Percentiles rank a stretch among this genome's conserved stretches.
These are phyloP conservation scores for Hyphodiscus hymeniophilus DNA, from an alignment of 495 filamentous ascomycete genomes.

Conservation along the genomic window DNA sequence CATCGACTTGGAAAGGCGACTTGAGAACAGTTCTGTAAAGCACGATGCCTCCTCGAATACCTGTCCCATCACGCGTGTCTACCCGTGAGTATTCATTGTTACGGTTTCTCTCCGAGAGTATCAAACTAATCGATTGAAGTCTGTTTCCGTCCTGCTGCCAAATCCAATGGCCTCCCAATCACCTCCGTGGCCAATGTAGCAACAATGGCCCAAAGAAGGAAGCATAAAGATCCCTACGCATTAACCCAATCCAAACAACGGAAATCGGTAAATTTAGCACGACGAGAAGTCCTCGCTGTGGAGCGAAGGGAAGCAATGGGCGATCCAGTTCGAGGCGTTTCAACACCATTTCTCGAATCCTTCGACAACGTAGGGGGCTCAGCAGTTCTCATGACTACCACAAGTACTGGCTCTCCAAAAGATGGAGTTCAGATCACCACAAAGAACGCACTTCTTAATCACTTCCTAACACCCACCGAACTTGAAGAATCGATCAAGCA, in stretches of 20 bases:
- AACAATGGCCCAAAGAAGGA: conserved; percentile 22
- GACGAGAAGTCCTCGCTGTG: conserved; percentile 55
- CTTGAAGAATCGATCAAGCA: conserved; percentile 53
- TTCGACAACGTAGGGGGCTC: conserved; percentile 49
- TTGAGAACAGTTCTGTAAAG: conserved; percentile 1
- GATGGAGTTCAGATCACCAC: conserved; percentile 24
- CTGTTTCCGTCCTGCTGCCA: conserved; percentile 36
- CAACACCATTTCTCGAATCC: conserved; percentile 76
- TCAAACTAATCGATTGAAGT: conserved; percentile 26
- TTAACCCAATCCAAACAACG: conserved; percentile 68
- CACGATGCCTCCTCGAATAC: conserved; percentile 71
- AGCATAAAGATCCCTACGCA: conserved; percentile 54
- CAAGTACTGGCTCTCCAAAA: conserved; percentile 22
- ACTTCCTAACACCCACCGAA: conserved; percentile 59
- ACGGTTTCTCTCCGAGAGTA: too few species aligned
- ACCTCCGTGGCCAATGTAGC: conserved; percentile 14
- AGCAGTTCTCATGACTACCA: conserved; percentile 25
- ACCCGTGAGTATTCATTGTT: conserved; percentile 51
- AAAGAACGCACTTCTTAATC: conserved; percentile 53
- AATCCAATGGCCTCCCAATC: conserved; percentile 15
- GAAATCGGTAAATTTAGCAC: conserved; percentile 68
- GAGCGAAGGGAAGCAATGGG: conserved; percentile 54
- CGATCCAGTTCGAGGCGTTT: conserved; percentile 67
- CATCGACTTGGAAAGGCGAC: background rate
- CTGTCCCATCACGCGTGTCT: conserved; percentile 51